phyloP scores from a whole-genome alignment of 352 stramenopile genomes.

The Phytophthora megakarya region DNA sequence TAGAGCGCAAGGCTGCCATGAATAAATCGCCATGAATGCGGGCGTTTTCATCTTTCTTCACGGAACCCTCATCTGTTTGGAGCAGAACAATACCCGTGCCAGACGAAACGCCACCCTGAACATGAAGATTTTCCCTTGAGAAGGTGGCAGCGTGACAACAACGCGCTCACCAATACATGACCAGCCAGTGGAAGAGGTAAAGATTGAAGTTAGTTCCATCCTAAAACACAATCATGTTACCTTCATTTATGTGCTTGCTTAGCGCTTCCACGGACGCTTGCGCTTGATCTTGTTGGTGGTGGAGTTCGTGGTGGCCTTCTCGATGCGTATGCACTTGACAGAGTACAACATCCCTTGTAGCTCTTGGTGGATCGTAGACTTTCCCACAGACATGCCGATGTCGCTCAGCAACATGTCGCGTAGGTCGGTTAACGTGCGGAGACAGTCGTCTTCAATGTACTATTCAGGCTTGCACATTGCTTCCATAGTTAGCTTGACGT shows the following conservation, averaged over 20 bases:
- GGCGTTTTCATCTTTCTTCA: too few species aligned
- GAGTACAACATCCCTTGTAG: constrained; percentile 32
- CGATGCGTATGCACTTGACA: constrained; percentile 23
- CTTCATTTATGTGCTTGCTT: constrained; percentile 9
- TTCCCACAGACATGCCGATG: constrained; percentile 8
- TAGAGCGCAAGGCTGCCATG: too few species aligned
- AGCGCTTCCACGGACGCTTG: constrained; percentile 20
- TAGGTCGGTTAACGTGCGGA: not conserved
- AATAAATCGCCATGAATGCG: too few species aligned
- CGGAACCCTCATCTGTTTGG: too few species aligned
- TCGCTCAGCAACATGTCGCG: constrained; percentile 11
- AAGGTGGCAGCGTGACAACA: constrained; percentile 11
- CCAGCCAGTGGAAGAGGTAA: constrained; percentile 25
- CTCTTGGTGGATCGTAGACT: constrained; percentile 8
- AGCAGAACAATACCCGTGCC: too few species aligned
- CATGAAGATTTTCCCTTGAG: constrained; percentile 21
- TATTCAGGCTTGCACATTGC: constrained; percentile 21
- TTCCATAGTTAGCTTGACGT: constrained; percentile 27
- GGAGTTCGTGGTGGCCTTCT: constrained; percentile 32
- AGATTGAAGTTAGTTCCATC: constrained; percentile 36
- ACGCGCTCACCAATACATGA: constrained; percentile 17
- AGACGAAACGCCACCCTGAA: constrained; percentile 20
- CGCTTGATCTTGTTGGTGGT: constrained; percentile 23
- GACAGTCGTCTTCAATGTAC: constrained; percentile 26
- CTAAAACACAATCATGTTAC: constrained; percentile 33